These are phyloP conservation scores for Termitomyces sp. DNA, from an alignment of 768 basidiomycete species.

Conservation along the genomic window DNA sequence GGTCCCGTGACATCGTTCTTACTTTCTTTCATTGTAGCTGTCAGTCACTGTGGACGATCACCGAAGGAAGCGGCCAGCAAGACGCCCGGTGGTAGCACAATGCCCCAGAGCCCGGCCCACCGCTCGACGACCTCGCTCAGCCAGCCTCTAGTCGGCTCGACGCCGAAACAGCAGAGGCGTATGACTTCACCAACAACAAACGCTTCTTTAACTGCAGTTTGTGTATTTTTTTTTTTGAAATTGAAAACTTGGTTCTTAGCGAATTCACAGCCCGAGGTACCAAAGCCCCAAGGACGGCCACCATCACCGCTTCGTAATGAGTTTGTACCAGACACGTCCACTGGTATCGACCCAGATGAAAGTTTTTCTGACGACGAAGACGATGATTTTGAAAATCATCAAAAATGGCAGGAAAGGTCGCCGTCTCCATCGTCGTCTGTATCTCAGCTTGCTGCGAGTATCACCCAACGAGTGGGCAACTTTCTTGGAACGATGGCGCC, in stretches of 20 bases:
- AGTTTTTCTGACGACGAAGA: slow-evolving; percentile 37
- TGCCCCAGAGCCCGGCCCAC: slow-evolving; percentile 19
- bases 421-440: slow-evolving; percentile 70
- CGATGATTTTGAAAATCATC: slow-evolving; percentile 28
- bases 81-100: slow-evolving; percentile 9
- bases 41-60: neutral
- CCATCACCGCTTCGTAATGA: slow-evolving; percentile 73
- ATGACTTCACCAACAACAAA: slow-evolving; percentile 23
- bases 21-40: neutral
- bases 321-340: slow-evolving; percentile 51
- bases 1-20: neutral
- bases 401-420: slow-evolving; percentile 33
- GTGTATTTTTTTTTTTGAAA: neutral
- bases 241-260: neutral
- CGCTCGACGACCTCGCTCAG: slow-evolving; percentile 18
- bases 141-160: slow-evolving; percentile 13
- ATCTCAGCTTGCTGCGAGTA: slow-evolving; percentile 66
- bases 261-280: slow-evolving; percentile 32
- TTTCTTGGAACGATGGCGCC: slow-evolving; percentile 54
- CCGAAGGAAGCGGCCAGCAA: slow-evolving; percentile 5
- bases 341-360: slow-evolving; percentile 52
- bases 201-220: slow-evolving; percentile 17
- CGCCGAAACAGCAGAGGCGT: slow-evolving; percentile 20
- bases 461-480: slow-evolving; percentile 71
- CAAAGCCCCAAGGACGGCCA: slow-evolving; percentile 44